phyloP scores from a whole-genome alignment of 2,329 filamentous ascomycete species.

The Microsporum ferrugineum region DNA sequence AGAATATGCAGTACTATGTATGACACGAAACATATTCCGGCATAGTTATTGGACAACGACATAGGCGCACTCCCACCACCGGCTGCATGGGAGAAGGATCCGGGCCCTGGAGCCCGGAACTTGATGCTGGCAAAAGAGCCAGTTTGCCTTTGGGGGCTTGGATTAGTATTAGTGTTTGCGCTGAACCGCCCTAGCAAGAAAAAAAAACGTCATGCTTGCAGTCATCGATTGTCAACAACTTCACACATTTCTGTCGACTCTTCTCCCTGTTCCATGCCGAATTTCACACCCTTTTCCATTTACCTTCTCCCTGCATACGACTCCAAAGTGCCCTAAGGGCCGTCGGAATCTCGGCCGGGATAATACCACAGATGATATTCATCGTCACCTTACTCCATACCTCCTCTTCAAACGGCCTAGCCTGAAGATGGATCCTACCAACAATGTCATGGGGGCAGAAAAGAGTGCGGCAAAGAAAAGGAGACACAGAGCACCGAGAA shows the following conservation, averaged over 20 bases:
- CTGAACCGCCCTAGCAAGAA: background rate
- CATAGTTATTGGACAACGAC: background rate
- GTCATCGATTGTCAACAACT: background rate
- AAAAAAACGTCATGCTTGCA: background rate
- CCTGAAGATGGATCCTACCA: constrained; percentile 2
- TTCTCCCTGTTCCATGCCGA: background rate
- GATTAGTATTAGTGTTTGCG: background rate
- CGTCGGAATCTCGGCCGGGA: background rate
- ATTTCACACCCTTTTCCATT: background rate
- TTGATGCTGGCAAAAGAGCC: background rate
- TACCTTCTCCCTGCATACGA: background rate
- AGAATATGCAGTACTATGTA: background rate
- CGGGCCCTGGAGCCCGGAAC: background rate
- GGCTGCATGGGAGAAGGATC: background rate
- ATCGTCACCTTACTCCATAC: background rate
- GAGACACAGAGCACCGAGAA: constrained; percentile 65
- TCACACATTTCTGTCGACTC: background rate
- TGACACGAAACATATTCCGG: background rate
- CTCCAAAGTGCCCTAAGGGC: background rate
- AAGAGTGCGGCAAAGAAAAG: constrained; percentile 47
- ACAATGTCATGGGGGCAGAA: constrained; percentile 6
- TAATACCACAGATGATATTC: background rate
- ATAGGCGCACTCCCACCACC: background rate
- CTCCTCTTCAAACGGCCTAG: background rate
- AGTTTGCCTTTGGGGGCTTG: background rate